A percentile compares a stretch with the other conserved stretches of the same genome.
Evolutionary conservation across 805 yeast genomes (phyloP).

Genomic region (Candida peoriensis): DNA sequence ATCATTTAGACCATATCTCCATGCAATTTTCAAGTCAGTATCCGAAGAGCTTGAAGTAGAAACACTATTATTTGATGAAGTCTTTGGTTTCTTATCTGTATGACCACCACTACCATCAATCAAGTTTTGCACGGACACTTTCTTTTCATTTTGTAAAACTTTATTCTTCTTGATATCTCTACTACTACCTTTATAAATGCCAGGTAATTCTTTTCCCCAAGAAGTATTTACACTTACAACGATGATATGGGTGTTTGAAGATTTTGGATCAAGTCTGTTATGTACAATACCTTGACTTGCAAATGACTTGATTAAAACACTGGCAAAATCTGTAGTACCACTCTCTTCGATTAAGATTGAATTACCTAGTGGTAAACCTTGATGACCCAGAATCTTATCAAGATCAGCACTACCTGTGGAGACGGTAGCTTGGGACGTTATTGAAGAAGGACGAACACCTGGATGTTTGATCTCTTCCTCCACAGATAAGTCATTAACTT

Average conservation of each 20-base stretch:
- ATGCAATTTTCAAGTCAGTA: slow-evolving; percentile 76
- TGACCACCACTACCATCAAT: slow-evolving; percentile 29
- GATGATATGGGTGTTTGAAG: slow-evolving; percentile 51
- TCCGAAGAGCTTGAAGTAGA: slow-evolving; percentile 5
- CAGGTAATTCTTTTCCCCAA: slow-evolving; percentile 75
- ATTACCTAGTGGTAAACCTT: slow-evolving; percentile 78
- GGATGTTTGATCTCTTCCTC: slow-evolving; percentile 30
- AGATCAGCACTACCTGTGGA: slow-evolving; percentile 79
- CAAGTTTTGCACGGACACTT: slow-evolving; percentile 65
- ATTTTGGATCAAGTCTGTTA: slow-evolving; percentile 40
- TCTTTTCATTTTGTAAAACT: slow-evolving; percentile 52
- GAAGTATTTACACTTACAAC: slow-evolving; percentile 52
- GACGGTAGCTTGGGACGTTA: slow-evolving; percentile 67
- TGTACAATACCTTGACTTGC: slow-evolving; percentile 75
- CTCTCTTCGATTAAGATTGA: slow-evolving; percentile 72
- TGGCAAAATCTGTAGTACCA: slow-evolving; percentile 83
- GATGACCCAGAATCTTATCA: slow-evolving; percentile 71
- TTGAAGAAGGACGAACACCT: slow-evolving; percentile 66
- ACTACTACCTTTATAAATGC: slow-evolving; percentile 62
- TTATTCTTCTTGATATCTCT: slow-evolving; percentile 60
- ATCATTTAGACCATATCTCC: slow-evolving; percentile 74
- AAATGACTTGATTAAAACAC: slow-evolving; percentile 62
- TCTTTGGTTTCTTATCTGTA: slow-evolving; percentile 7
- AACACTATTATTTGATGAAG: no score
- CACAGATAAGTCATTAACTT: slow-evolving; percentile 6